Evolutionary conservation across 2,329 filamentous ascomycete species (phyloP).

Genomic region (Nothopassalora personata): DNA sequence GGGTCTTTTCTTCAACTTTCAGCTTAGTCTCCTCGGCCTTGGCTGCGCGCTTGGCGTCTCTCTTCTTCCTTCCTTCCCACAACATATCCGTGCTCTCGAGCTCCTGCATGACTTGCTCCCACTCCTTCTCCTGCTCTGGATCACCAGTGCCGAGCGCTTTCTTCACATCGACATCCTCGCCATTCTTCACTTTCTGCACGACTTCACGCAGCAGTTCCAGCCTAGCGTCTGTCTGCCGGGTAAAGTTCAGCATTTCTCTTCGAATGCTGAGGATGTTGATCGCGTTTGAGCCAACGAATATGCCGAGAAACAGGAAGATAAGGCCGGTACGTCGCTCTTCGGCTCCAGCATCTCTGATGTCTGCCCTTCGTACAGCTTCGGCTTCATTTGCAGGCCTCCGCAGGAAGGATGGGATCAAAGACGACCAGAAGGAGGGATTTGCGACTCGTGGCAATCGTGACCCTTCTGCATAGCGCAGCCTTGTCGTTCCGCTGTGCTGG

Average conservation of each 20-base stretch:
- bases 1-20: constrained; percentile 14
- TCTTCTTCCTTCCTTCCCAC: constrained; percentile 26
- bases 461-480: constrained; percentile 7
- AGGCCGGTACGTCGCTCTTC: constrained; percentile 54
- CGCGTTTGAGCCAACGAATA: constrained; percentile 89
- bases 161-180: constrained; percentile 80
- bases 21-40: constrained; percentile 19
- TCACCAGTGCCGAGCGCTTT: constrained; percentile 74
- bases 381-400: constrained; percentile 20
- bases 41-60: constrained; percentile 23
- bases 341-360: constrained; percentile 15
- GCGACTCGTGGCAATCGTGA: constrained; percentile 31
- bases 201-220: constrained; percentile 72
- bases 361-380: constrained; percentile 18
- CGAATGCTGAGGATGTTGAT: constrained; percentile 84
- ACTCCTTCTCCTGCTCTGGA: constrained; percentile 68
- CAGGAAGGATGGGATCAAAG: constrained; percentile 32
- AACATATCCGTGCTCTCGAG: constrained; percentile 31
- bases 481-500: constrained; percentile 6
- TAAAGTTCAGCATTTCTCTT: constrained; percentile 67
- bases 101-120: constrained; percentile 68
- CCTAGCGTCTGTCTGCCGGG: constrained; percentile 70
- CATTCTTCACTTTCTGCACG: constrained; percentile 62
- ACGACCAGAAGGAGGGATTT: constrained; percentile 33
- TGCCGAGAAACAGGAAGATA: constrained; percentile 59